These are phyloP conservation scores for Pestalotiopsis sp. DNA, from an alignment of 2,329 filamentous ascomycete genomes.

Conservation along the genomic window DNA sequence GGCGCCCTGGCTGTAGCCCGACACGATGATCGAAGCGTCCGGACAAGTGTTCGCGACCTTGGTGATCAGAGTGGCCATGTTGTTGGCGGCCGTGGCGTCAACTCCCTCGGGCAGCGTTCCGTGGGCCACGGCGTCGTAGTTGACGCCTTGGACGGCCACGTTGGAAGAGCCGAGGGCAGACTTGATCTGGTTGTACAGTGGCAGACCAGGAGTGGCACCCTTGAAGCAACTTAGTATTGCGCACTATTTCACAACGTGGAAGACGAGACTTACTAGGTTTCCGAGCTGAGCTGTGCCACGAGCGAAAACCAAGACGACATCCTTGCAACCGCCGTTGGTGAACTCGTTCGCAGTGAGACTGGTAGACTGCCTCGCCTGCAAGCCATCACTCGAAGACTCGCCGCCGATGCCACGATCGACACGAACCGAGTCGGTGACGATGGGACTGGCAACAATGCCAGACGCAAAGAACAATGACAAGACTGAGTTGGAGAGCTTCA, in stretches of 20 bases:
- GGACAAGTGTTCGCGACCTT: slow-evolving; percentile 31
- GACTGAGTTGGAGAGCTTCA: slow-evolving; percentile 1
- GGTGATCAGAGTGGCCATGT: slow-evolving; percentile 29
- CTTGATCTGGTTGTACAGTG: slow-evolving; percentile 24
- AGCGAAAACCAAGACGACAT: slow-evolving; percentile 39
- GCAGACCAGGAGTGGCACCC: slow-evolving; percentile 27
- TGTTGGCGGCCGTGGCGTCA: slow-evolving; percentile 24
- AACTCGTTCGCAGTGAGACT: slow-evolving; percentile 33
- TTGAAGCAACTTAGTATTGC: slow-evolving; percentile 4
- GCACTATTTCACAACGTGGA: not conserved
- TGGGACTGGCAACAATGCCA: not conserved
- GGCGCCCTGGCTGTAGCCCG: slow-evolving; percentile 31
- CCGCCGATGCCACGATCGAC: not conserved
- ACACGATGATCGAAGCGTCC: slow-evolving; percentile 31
- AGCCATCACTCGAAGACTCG: not conserved
- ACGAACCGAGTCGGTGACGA: not conserved
- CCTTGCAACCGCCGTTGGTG: slow-evolving; percentile 32
- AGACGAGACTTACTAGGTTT: slow-evolving; percentile 35
- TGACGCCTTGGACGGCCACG: slow-evolving; percentile 17
- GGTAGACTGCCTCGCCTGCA: slow-evolving; percentile 1
- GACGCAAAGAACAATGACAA: not conserved
- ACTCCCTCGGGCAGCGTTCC: slow-evolving; percentile 30
- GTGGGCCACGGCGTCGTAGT: slow-evolving; percentile 25
- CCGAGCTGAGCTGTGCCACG: slow-evolving; percentile 39
- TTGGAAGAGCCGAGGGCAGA: slow-evolving; percentile 16